Evolutionary conservation across 345 rosid species (phyloP).

Genomic region (Populus davidiana): DNA sequence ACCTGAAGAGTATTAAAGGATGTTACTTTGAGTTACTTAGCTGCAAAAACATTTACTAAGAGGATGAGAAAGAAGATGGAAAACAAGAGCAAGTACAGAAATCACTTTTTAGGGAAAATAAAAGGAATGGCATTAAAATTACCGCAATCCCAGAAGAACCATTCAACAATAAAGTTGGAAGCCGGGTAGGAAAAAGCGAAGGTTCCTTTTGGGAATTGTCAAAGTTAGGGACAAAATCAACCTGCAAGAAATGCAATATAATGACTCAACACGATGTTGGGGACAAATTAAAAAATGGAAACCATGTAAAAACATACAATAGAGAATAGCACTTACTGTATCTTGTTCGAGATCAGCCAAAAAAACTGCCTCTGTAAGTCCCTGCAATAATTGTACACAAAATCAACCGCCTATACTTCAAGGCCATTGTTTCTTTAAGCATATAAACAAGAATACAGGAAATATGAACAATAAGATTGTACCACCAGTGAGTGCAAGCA

Average conservation of each 20-base stretch:
- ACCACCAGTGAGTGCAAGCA: too few species aligned
- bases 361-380: slow-evolving; percentile 78
- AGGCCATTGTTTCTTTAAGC: neutral
- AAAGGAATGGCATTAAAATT: slow-evolving; percentile 16
- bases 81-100: slow-evolving; percentile 4
- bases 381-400: slow-evolving; percentile 39
- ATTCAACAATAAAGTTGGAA: slow-evolving; percentile 79
- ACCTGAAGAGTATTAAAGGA: slow-evolving; percentile 47
- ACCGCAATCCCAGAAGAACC: slow-evolving; percentile 99
- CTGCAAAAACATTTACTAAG: neutral
- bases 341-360: slow-evolving; percentile 81
- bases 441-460: neutral
- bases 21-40: neutral
- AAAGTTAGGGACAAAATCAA: slow-evolving; percentile 89
- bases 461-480: too few species aligned
- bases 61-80: neutral
- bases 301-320: neutral
- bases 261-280: neutral
- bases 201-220: slow-evolving; percentile 93
- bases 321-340: slow-evolving; percentile 47
- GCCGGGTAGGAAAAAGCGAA: slow-evolving; percentile 85
- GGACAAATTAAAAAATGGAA: neutral
- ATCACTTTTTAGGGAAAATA: neutral
- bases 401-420: neutral
- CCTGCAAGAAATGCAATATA: slow-evolving; percentile 39